Conservation (phyloP, 179 eudicot genomes). For the Heliamphora pulchella region DNA sequence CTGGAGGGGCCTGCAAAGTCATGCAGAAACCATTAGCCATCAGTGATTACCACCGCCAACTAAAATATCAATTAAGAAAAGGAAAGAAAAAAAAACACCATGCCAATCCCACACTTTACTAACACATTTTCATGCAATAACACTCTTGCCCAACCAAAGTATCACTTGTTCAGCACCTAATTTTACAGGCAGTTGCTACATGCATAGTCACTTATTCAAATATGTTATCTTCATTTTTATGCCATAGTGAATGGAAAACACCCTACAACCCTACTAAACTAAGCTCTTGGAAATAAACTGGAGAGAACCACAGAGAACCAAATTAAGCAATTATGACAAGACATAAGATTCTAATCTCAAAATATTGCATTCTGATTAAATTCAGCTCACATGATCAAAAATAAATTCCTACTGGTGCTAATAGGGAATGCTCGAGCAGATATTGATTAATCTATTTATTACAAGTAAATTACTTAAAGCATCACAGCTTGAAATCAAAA, state of each 20-base stretch:
- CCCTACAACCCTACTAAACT: neutral
- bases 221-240: neutral
- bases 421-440: neutral
- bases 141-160: neutral
- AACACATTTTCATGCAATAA: neutral
- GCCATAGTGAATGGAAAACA: neutral
- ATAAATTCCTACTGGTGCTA: neutral
- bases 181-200: neutral
- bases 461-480: too few species aligned
- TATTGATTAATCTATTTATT: neutral
- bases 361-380: neutral
- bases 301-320: neutral
- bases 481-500: too few species aligned
- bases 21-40: conserved; percentile 4
- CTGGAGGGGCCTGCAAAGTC: conserved; percentile 59
- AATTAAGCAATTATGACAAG: neutral
- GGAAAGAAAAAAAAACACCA: neutral
- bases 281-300: neutral
- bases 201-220: neutral
- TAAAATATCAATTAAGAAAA: neutral
- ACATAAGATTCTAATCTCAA: neutral
- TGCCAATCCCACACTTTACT: neutral
- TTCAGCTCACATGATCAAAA: neutral
- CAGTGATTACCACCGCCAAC: neutral
- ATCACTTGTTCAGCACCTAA: neutral